phyloP scores from a whole-genome alignment of 2,329 filamentous ascomycete genomes.

The Hypoxylon sp. region DNA sequence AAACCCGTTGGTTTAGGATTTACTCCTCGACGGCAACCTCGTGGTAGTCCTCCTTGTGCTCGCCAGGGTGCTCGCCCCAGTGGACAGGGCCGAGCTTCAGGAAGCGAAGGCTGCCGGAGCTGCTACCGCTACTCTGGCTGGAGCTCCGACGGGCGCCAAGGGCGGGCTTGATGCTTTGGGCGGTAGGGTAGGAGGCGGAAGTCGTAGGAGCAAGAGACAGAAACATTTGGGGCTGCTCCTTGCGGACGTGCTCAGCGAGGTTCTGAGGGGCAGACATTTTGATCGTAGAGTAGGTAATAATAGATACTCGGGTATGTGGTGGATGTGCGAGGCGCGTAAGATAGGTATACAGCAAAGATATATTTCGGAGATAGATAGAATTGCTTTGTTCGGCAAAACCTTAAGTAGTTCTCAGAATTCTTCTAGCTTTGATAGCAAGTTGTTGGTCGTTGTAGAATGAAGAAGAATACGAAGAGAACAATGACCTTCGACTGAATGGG shows the following conservation, averaged over 20 bases:
- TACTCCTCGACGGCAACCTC: slow-evolving; percentile 62
- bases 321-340: slow-evolving; percentile 23
- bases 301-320: slow-evolving; percentile 23
- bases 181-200: slow-evolving; percentile 68
- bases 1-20: slow-evolving; percentile 23
- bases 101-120: slow-evolving; percentile 64
- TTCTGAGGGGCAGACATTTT: slow-evolving; percentile 51
- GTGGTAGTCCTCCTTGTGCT: slow-evolving; percentile 71
- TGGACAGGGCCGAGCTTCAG: slow-evolving; percentile 76
- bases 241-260: slow-evolving; percentile 47
- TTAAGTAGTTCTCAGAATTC: slow-evolving; percentile 17
- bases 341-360: slow-evolving; percentile 3
- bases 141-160: slow-evolving; percentile 65
- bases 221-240: slow-evolving; percentile 61
- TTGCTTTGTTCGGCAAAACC: slow-evolving; percentile 27
- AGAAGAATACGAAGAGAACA: slow-evolving; percentile 18
- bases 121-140: slow-evolving; percentile 67
- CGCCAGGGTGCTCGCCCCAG: slow-evolving; percentile 72
- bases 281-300: slow-evolving; percentile 35
- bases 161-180: slow-evolving; percentile 55
- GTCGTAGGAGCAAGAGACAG: slow-evolving; percentile 72
- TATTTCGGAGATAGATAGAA: slow-evolving; percentile 19
- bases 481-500: slow-evolving; percentile 26
- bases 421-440: slow-evolving; percentile 35
- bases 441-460: slow-evolving; percentile 33